These are phyloP conservation scores for Aegilops longissima DNA, from an alignment of 176 grass and related monocot genomes.

Conservation along the genomic window DNA sequence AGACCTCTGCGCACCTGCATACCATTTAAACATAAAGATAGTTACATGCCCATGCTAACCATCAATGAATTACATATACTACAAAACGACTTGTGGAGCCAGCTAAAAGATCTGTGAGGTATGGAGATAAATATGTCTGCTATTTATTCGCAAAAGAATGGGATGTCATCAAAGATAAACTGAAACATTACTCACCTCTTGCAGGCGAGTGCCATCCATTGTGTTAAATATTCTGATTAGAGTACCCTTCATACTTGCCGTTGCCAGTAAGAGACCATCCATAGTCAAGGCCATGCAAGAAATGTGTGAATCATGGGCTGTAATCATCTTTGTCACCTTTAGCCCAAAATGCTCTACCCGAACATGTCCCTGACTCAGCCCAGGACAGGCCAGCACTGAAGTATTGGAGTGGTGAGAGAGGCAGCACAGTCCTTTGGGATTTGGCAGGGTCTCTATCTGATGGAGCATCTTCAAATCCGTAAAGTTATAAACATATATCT, in stretches of 20 bases:
- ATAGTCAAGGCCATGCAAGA: slow-evolving; percentile 86
- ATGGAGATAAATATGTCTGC: neutral
- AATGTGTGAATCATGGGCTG: slow-evolving; percentile 87
- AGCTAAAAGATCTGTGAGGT: neutral
- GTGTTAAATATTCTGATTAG: slow-evolving; percentile 98
- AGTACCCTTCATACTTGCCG: slow-evolving; percentile 87
- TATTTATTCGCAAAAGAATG: neutral
- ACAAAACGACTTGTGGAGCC: neutral
- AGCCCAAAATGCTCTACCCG: slow-evolving; percentile 91
- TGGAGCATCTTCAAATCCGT: slow-evolving; percentile 77
- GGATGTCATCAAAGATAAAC: neutral
- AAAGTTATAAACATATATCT: slow-evolving; percentile 87
- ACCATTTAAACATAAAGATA: slow-evolving; percentile 29
- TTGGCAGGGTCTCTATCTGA: slow-evolving; percentile 89
- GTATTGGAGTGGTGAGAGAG: slow-evolving; percentile 80
- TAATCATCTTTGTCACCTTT: slow-evolving; percentile 79
- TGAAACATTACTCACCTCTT: slow-evolving; percentile 63
- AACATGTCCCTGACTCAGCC: slow-evolving; percentile 63
- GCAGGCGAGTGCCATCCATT: slow-evolving; percentile 81
- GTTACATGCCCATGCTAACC: neutral
- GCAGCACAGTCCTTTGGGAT: slow-evolving; percentile 82
- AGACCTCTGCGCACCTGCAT: slow-evolving; percentile 83
- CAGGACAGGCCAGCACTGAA: slow-evolving; percentile 89
- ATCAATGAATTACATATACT: neutral
- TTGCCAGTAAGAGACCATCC: slow-evolving; percentile 89